phyloP scores from a whole-genome alignment of 1,139 yeast species.

The Suhomyces bribrorum region DNA sequence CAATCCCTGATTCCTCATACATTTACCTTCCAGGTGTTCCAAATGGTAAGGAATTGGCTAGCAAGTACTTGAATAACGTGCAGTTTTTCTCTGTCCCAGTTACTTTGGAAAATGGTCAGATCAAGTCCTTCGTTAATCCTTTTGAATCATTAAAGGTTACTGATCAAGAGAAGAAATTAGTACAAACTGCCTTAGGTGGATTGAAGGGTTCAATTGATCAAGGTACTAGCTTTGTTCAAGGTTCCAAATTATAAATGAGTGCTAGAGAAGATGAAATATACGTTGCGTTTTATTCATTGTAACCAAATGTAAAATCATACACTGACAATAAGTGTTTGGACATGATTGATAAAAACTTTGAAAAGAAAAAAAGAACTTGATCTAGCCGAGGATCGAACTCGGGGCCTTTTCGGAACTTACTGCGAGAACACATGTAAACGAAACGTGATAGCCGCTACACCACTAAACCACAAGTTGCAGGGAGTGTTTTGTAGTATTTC shows the following conservation, averaged over 20 bases:
- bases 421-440: slow-evolving; percentile 22
- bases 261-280: background rate
- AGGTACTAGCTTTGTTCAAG: slow-evolving; percentile 60
- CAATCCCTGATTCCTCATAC: slow-evolving; percentile 58
- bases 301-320: background rate
- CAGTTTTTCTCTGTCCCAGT: slow-evolving; percentile 69
- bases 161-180: slow-evolving; percentile 46
- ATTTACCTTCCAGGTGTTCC: slow-evolving; percentile 59
- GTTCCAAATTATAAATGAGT: slow-evolving; percentile 41
- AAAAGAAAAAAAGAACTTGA: slow-evolving; percentile 15
- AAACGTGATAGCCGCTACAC: slow-evolving; percentile 29
- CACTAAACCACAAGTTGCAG: slow-evolving; percentile 19
- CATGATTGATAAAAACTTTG: background rate
- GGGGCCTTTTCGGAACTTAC: slow-evolving; percentile 26
- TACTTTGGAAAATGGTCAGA: slow-evolving; percentile 51
- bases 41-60: slow-evolving; percentile 49
- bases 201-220: slow-evolving; percentile 58
- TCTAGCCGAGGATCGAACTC: slow-evolving; percentile 24
- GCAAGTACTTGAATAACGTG: slow-evolving; percentile 36
- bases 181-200: slow-evolving; percentile 54
- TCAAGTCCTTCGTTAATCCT: slow-evolving; percentile 46
- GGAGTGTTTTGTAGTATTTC: background rate
- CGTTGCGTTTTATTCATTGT: background rate
- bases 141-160: slow-evolving; percentile 40
- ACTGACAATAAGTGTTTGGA: background rate